These are phyloP conservation scores for Candida krabiensis DNA, from an alignment of 805 yeast species.

Conservation along the genomic window DNA sequence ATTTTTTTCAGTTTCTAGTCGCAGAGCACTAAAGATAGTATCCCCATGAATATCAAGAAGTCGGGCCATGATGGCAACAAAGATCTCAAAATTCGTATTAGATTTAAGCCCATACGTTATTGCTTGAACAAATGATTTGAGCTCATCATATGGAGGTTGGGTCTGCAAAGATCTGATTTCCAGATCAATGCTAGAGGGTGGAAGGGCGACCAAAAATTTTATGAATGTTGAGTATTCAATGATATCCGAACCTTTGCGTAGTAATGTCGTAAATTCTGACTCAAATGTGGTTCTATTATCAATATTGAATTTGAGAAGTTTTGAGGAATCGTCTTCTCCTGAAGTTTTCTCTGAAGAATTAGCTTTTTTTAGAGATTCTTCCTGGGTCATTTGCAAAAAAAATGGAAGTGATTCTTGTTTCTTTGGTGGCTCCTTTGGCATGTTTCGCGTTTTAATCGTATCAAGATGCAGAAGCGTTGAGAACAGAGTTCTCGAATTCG, in stretches of 20 bases:
- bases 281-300: constrained; percentile 52
- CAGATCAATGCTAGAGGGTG: constrained; percentile 80
- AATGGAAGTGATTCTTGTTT: constrained; percentile 79
- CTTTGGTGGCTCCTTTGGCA: constrained; percentile 86
- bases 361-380: constrained; percentile 66
- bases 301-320: constrained; percentile 35
- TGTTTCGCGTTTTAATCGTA: constrained; percentile 79
- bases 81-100: constrained; percentile 69
- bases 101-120: constrained; percentile 55
- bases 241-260: constrained; percentile 51
- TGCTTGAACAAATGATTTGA: constrained; percentile 66
- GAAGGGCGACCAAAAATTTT: constrained; percentile 49
- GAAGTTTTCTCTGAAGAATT: constrained; percentile 54
- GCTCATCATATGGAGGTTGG: constrained; percentile 65
- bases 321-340: constrained; percentile 31
- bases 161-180: constrained; percentile 81
- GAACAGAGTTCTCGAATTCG: constrained; percentile 76
- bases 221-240: constrained; percentile 53
- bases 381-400: constrained; percentile 67
- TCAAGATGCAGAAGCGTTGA: constrained; percentile 80
- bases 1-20: constrained; percentile 13
- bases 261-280: constrained; percentile 65
- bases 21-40: constrained; percentile 43
- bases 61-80: constrained; percentile 78
- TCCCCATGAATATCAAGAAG: constrained; percentile 82